Conservation (phyloP, 164 flowering plant species). For the Berberis vulgaris region DNA sequence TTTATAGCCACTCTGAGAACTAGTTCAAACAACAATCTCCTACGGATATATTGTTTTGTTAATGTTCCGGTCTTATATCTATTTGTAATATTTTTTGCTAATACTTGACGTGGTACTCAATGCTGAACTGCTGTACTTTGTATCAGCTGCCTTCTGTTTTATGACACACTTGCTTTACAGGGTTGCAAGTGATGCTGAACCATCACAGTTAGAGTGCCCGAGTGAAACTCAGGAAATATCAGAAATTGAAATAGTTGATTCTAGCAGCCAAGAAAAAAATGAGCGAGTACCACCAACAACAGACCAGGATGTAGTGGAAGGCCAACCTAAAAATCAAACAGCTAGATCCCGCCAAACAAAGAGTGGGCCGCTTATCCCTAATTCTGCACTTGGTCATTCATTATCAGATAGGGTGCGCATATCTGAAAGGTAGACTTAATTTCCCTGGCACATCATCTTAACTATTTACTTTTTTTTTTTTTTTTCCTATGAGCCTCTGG, state of each 20-base stretch:
- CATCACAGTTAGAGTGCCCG: conserved; percentile 21
- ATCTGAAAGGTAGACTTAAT: neutral
- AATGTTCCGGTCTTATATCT: neutral
- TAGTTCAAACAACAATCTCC: no score
- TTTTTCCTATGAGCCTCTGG: neutral
- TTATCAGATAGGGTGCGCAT: conserved; percentile 25
- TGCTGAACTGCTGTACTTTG: neutral
- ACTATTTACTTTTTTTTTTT: neutral
- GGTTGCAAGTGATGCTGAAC: conserved; percentile 22
- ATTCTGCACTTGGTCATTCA: conserved; percentile 2
- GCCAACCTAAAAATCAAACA: neutral
- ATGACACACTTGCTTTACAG: conserved; percentile 17
- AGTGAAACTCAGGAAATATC: conserved; percentile 18
- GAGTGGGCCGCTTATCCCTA: conserved; percentile 3
- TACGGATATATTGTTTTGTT: neutral
- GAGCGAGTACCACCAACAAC: neutral
- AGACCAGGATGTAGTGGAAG: neutral
- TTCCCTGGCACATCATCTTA: neutral
- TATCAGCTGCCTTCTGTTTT: neutral
- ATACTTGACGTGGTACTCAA: neutral
- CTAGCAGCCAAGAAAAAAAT: neutral
- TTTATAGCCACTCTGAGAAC: no score
- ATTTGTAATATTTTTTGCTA: neutral
- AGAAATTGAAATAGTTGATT: neutral
- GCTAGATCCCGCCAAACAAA: conserved; percentile 8